Conservation (phyloP, 352 stramenopile genomes). For the Phytophthora pini region DNA sequence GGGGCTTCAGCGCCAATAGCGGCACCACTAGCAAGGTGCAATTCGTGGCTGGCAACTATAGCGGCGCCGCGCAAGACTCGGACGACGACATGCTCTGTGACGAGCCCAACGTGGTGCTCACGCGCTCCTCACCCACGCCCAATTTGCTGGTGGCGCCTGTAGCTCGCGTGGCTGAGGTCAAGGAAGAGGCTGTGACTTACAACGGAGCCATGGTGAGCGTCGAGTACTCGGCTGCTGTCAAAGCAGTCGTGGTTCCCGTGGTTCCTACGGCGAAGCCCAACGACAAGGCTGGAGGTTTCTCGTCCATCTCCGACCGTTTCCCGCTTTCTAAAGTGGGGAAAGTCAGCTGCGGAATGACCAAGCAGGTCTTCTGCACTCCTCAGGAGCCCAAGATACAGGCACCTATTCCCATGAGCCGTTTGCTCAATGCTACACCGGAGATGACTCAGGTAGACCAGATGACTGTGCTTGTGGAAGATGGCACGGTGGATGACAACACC, state of each 20-base stretch:
- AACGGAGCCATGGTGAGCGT: conserved; percentile 33
- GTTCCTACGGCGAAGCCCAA: conserved; percentile 11
- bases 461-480: conserved; percentile 58
- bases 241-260: conserved; percentile 24
- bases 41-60: conserved; percentile 61
- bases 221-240: conserved; percentile 31
- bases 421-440: conserved; percentile 49
- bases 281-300: conserved; percentile 45
- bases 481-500: conserved; percentile 47
- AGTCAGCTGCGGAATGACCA: conserved; percentile 40
- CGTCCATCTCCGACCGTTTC: conserved; percentile 66
- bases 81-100: conserved; percentile 63
- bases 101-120: conserved; percentile 46
- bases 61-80: conserved; percentile 37
- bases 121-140: conserved; percentile 63
- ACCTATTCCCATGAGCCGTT: conserved; percentile 38
- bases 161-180: conserved; percentile 34
- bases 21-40: conserved; percentile 26
- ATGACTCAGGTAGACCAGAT: conserved; percentile 62
- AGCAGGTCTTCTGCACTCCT: conserved; percentile 28
- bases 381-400: conserved; percentile 19
- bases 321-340: conserved; percentile 51
- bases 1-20: conserved; percentile 16
- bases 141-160: conserved; percentile 39
- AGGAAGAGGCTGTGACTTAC: conserved; percentile 30